Base-by-base conservation (phyloP, 1,284 basidiomycete genomes). In the Trichosporon sp. region DNA sequence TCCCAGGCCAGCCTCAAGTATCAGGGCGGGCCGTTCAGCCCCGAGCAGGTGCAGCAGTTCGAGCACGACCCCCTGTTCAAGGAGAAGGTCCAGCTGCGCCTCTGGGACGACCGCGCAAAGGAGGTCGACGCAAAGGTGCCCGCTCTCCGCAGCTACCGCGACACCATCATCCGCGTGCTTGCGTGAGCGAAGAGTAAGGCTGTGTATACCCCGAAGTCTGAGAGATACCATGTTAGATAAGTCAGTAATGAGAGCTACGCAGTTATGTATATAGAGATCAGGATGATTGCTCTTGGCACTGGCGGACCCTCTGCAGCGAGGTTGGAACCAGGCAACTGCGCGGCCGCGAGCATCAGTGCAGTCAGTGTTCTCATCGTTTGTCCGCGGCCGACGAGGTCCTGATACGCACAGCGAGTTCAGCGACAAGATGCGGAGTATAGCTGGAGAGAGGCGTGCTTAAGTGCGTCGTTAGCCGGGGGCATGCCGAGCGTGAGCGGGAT, bases 41-140 rank as follows among this genome's bases (percentile, higher is more conserved):
- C 70, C 1, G 63, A 60, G 11, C 44, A 80, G 65, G 74, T 79
- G 2, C 63, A 38, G 15, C 72, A 75, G 65, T 79, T 79, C 63
- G 68, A 76, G 63, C 29, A 53, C 21, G 77, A 80, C 70, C 76
- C 77, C 11, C 56, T 74, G 11, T 64, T 65, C 47, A 68, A 72
- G 67, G 69, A 78, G 53, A 80, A 78, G 69, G 70, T 80, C 2
- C 71, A 71, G 27, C 65, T 80, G 12, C 67, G 79, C 38, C 68
- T 70, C 23, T 80, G 78, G 76, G 79, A 80, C 67, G 79, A 80
- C 67, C 38, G 64, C 7, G 77, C 79, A 3, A 80, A 80, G 67
- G 53, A 70, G 12, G 71, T 63, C 21, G 77, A 70, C 31, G 67
- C 69, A 34, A 60, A 75, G 34, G 76, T 69, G 44, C 74, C 75